These are phyloP conservation scores for Solanum megistacrolobum DNA, from an alignment of 257 asterid species.

Conservation along the genomic window DNA sequence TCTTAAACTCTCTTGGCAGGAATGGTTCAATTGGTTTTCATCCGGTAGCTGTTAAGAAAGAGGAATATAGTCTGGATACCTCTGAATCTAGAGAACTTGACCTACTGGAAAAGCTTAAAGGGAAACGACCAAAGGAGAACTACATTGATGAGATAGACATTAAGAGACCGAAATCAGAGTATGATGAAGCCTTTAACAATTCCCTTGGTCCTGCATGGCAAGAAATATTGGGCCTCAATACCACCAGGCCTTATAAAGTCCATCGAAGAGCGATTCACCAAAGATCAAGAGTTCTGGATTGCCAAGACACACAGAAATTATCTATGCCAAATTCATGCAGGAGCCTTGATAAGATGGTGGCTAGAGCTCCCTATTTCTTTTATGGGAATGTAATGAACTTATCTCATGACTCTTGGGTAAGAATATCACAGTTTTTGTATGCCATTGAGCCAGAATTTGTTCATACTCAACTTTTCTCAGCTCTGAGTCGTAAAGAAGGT, in stretches of 20 bases:
- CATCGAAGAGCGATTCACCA: conserved; percentile 18
- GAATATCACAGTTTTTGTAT: conserved; percentile 60
- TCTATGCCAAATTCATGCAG: conserved; percentile 33
- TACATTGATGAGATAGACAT: conserved; percentile 19
- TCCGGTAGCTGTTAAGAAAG: conserved; percentile 35
- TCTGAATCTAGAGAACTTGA: conserved; percentile 25
- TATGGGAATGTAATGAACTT: conserved; percentile 47
- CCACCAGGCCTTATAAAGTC: conserved; percentile 3
- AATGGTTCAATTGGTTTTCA: conserved; percentile 11
- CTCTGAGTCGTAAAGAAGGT: conserved; percentile 70
- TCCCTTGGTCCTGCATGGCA: conserved; percentile 19
- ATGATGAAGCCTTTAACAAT: conserved; percentile 23
- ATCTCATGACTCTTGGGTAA: conserved; percentile 58
- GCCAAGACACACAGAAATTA: conserved; percentile 24
- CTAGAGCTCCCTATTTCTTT: conserved; percentile 74
- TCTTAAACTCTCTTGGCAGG: conserved; percentile 6
- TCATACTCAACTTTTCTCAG: conserved; percentile 40
- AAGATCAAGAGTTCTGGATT: conserved; percentile 18
- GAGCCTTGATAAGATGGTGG: conserved; percentile 32
- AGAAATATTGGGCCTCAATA: conserved; percentile 24
- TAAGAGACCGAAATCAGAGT: conserved; percentile 58
- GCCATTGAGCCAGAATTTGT: conserved; percentile 68
- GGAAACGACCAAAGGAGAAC: conserved; percentile 57
- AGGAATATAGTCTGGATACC: conserved; percentile 29
- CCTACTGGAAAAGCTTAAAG: conserved; percentile 41